Percentiles rank a stretch among this genome's conserved stretches.
Evolutionary conservation across 805 yeast species (phyloP).

Genomic region (Lachancea quebecensis): DNA sequence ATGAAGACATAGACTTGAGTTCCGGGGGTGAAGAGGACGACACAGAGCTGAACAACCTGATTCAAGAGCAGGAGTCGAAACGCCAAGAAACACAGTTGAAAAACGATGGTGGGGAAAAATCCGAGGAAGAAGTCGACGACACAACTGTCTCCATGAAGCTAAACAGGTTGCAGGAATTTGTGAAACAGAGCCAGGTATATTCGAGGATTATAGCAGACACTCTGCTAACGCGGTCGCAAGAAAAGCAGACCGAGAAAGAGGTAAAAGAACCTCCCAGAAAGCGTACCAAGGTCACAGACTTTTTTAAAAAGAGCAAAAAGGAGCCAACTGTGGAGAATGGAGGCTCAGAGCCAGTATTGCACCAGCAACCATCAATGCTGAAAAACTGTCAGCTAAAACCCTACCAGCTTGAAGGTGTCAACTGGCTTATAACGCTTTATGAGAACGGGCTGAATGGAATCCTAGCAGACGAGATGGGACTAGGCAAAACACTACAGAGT

Average conservation of each 20-base stretch:
- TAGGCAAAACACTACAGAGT: constrained; percentile 89
- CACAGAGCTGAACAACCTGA: constrained; percentile 16
- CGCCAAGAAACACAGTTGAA: constrained; percentile 3
- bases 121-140: constrained; percentile 25
- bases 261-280: constrained; percentile 7
- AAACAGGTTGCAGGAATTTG: constrained; percentile 60
- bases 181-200: constrained; percentile 83
- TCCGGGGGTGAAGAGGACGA: constrained; percentile 11
- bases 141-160: constrained; percentile 52
- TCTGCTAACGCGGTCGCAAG: constrained; percentile 40
- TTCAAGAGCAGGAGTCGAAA: constrained; percentile 5
- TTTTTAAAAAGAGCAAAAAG: constrained; percentile 10
- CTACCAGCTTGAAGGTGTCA: constrained; percentile 84
- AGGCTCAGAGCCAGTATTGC: constrained; percentile 9
- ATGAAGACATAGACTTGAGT: constrained; percentile 7
- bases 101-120: constrained; percentile 10
- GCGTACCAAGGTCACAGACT: constrained; percentile 18
- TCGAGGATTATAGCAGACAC: constrained; percentile 82
- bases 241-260: constrained; percentile 17
- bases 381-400: constrained; percentile 62
- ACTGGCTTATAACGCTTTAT: constrained; percentile 82
- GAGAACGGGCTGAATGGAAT: constrained; percentile 95
- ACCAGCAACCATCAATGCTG: constrained; percentile 48
- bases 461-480: constrained; percentile 95
- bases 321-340: not conserved